These are phyloP conservation scores for Aspergillus hiratsukae DNA, from an alignment of 2,329 filamentous ascomycete genomes.

Conservation along the genomic window DNA sequence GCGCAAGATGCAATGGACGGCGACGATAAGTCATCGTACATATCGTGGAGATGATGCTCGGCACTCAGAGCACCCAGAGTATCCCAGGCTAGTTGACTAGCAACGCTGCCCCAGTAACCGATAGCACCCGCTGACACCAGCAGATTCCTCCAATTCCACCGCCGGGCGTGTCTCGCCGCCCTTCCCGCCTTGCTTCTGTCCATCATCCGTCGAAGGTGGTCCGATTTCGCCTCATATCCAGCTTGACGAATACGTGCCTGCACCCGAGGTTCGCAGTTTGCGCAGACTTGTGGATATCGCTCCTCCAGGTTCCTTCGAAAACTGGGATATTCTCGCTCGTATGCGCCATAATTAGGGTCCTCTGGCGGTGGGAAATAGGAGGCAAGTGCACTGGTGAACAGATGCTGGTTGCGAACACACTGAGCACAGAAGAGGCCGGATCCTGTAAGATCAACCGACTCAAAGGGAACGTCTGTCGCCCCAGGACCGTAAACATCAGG, in stretches of 20 bases:
- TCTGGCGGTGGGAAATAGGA: constrained; percentile 68
- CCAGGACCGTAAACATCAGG: constrained; percentile 29
- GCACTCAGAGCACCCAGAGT: constrained; percentile 29
- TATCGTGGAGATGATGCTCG: constrained; percentile 11
- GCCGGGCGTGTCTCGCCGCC: constrained; percentile 26
- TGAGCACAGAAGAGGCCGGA: constrained; percentile 62
- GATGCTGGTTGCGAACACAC: constrained; percentile 84
- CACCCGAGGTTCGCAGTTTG: constrained; percentile 70
- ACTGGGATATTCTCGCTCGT: constrained; percentile 63
- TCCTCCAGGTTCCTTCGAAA: constrained; percentile 71
- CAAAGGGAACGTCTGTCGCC: constrained; percentile 45
- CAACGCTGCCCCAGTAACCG: constrained; percentile 40
- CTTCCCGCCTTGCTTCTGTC: constrained; percentile 51
- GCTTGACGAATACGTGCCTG: constrained; percentile 64
- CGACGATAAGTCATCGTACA: constrained; percentile 8
- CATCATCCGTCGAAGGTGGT: constrained; percentile 71
- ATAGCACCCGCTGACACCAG: constrained; percentile 41
- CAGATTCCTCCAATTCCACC: constrained; percentile 42
- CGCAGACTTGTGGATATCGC: constrained; percentile 85
- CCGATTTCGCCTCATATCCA: constrained; percentile 78
- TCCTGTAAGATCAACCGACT: constrained; percentile 28
- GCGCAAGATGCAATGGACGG: constrained; percentile 20
- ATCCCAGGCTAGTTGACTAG: constrained; percentile 42
- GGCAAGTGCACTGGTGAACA: constrained; percentile 70
- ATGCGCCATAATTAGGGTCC: constrained; percentile 64